A percentile compares a stretch with the other conserved stretches of the same genome.
Conservation (phyloP, 805 yeast species). For the Starmerella sirachaensis region DNA sequence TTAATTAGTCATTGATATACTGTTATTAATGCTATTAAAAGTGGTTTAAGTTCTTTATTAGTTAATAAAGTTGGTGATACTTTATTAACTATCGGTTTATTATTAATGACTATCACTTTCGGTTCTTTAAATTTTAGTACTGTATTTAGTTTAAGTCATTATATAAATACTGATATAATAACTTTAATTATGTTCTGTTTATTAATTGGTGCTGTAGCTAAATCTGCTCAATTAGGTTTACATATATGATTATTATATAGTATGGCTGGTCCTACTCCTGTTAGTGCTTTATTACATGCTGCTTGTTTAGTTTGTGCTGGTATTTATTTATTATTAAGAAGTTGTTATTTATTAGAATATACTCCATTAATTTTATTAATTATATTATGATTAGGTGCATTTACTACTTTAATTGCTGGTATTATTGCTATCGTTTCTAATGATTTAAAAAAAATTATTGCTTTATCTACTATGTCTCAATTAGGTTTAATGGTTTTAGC, state of each 20-base stretch:
- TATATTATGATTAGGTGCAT: no score
- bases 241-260: background rate
- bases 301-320: no score
- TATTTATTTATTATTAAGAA: no score
- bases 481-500: no score
- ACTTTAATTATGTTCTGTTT: background rate
- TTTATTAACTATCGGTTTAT: background rate
- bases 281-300: no score
- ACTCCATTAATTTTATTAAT: no score
- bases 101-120: background rate
- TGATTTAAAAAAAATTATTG: no score
- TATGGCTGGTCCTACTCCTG: no score
- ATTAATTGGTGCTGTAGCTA: background rate
- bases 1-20: constrained; percentile 1
- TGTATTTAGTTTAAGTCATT: constrained; percentile 1
- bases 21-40: background rate
- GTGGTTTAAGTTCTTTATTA: background rate
- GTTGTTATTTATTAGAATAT: no score
- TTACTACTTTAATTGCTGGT: no score
- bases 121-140: background rate
- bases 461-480: no score
- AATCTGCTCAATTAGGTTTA: background rate
- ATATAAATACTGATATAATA: background rate
- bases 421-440: no score
- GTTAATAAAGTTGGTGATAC: constrained; percentile 1